A percentile compares a stretch with the other conserved stretches of the same genome.
Evolutionary conservation across 768 basidiomycete genomes (phyloP).

Genomic region (Boletus rufocinnamomeus): DNA sequence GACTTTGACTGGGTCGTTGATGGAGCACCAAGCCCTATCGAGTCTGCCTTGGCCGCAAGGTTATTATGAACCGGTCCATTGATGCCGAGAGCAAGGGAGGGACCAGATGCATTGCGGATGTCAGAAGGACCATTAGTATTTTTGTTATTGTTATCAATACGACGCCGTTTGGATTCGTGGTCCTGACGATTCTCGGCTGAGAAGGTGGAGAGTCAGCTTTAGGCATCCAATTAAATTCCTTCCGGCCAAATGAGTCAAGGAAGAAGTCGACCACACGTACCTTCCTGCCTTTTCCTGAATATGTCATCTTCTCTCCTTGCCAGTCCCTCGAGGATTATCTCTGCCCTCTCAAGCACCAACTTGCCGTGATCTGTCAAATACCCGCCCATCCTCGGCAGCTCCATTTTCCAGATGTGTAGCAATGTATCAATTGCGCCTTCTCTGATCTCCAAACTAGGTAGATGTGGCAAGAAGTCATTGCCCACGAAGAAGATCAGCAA

Average conservation of each 20-base stretch:
- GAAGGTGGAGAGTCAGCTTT: constrained; percentile 16
- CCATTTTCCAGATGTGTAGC: constrained; percentile 92
- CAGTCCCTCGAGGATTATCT: constrained; percentile 94
- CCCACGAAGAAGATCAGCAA: constrained; percentile 99
- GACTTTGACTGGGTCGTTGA: constrained; percentile 59
- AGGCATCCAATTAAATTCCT: constrained; percentile 7
- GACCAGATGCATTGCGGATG: constrained; percentile 33
- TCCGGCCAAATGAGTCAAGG: constrained; percentile 3
- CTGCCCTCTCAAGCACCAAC: constrained; percentile 80
- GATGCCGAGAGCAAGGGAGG: constrained; percentile 34
- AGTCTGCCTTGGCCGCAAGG: constrained; percentile 76
- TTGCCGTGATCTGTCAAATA: constrained; percentile 94
- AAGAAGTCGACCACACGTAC: constrained; percentile 50
- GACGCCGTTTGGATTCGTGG: constrained; percentile 86
- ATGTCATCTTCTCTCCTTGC: constrained; percentile 96
- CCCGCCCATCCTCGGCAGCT: constrained; percentile 94
- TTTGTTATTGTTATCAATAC: constrained; percentile 47
- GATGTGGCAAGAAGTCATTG: constrained; percentile 96
- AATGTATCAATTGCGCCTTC: constrained; percentile 99
- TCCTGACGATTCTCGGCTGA: constrained; percentile 94
- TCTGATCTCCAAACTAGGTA: constrained; percentile 97
- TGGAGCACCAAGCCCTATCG: constrained; percentile 71
- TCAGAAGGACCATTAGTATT: constrained; percentile 46
- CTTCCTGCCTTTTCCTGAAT: constrained; percentile 88
- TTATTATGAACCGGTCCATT: constrained; percentile 47